Percentiles rank a stretch among this genome's conserved stretches.
Conservation (phyloP, 2,329 filamentous ascomycete genomes). For the Arthrobotrys sinensis region DNA sequence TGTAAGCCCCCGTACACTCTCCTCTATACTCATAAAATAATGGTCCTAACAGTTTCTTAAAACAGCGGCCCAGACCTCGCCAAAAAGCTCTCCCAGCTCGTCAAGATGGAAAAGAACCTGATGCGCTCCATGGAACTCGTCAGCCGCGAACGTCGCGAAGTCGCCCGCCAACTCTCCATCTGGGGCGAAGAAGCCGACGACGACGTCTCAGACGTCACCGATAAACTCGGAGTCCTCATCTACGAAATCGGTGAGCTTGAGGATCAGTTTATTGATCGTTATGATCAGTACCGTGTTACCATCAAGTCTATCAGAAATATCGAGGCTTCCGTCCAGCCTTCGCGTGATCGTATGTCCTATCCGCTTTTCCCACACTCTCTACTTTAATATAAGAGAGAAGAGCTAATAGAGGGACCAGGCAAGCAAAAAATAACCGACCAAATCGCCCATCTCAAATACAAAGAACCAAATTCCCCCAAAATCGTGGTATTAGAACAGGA, state of each 20-base stretch:
- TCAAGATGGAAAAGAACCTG: slow-evolving; percentile 99
- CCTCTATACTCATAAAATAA: neutral
- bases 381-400: neutral
- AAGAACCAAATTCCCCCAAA: slow-evolving; percentile 97
- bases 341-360: slow-evolving; percentile 84
- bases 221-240: slow-evolving; percentile 97
- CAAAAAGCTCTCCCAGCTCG: slow-evolving; percentile 96
- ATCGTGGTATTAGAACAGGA: slow-evolving; percentile 99
- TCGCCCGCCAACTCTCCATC: slow-evolving; percentile 98
- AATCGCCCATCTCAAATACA: slow-evolving; percentile 99
- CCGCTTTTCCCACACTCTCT: neutral
- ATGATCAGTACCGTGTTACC: slow-evolving; percentile 98
- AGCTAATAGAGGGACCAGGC: slow-evolving; percentile 71
- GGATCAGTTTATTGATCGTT: slow-evolving; percentile 97
- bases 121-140: slow-evolving; percentile 99
- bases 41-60: slow-evolving; percentile 63
- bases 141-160: slow-evolving; percentile 96
- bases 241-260: slow-evolving; percentile 99
- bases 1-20: slow-evolving; percentile 65
- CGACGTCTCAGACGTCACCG: slow-evolving; percentile 97
- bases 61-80: slow-evolving; percentile 81
- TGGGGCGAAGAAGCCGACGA: slow-evolving; percentile 98
- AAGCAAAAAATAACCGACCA: slow-evolving; percentile 99
- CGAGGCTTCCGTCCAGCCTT: slow-evolving; percentile 97
- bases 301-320: slow-evolving; percentile 99